Base-by-base conservation (phyloP, 73 alveolate genomes). In the Uronychia binucleata region DNA sequence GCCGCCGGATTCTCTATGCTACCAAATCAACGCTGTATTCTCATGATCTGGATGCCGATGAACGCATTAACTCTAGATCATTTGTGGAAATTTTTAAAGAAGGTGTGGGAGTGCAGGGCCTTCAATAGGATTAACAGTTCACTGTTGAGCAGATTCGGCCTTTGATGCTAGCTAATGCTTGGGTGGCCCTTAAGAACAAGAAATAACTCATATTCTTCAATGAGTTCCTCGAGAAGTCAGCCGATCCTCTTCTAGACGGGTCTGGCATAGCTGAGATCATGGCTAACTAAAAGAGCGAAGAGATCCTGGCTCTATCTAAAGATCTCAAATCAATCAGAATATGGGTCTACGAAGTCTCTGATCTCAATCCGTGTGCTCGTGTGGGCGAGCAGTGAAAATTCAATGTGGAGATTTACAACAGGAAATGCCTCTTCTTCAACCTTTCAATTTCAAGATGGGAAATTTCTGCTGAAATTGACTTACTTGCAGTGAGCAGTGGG, bases 201-300 rank as follows among this genome's bases (percentile, higher is more conserved):
- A 85, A 85, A 74, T 34, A 85, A 77, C 75, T 85, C 13, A 25
- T 85, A 0, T 77, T 85, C 86, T 77, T 85, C 35, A 85, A 85
- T 31, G 35, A 75, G 25, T 32, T 34, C 34, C 26, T 85, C 25
- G 86, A 85, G 1, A 85, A 85, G 58, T 86, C 82, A 1, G 46
- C 87, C 1, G 91, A 85, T 33, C 91, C 91, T 1, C 77, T 83
- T 29, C 87, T 86, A 26, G 91, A 85, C 76, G 57, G 78, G 8
- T 33, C 33, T 78, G 91, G 91, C 28, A 77, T 85, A 5, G 30
- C 34, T 0, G 91, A 85, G 34, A 26, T 85, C 11, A 77, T 46
- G 58, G 35, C 78, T 8, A 85, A 85, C 78, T 46, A 85, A 58
- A 85, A 85, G 58, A 75, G 86, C 30, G 91, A 85, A 58, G 91